Conservation (phyloP, 345 rosid genomes). For the Orychophragmus violaceus region DNA sequence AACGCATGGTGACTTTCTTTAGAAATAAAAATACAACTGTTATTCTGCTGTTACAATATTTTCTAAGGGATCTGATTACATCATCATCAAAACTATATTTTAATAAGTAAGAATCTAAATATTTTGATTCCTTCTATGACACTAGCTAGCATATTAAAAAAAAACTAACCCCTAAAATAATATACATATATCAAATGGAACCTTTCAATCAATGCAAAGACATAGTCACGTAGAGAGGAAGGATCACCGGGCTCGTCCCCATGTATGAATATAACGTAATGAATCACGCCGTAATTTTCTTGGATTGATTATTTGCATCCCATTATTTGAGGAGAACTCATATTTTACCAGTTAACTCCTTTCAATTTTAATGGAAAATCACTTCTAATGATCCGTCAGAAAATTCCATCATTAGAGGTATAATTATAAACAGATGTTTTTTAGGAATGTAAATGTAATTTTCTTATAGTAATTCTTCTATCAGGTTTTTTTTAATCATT, state of each 20-base stretch:
- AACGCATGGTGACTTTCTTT: constrained; percentile 1
- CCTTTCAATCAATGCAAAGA: constrained; percentile 24
- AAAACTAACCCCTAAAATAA: not conserved
- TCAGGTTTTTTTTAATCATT: too few relatives aligned
- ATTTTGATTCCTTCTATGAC: constrained; percentile 1
- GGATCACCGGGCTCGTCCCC: constrained; percentile 6
- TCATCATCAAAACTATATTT: constrained; percentile 8
- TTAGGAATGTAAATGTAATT: not conserved
- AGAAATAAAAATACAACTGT: constrained; percentile 10
- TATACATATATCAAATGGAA: constrained; percentile 1
- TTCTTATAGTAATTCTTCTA: too few relatives aligned
- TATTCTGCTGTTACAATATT: constrained; percentile 15
- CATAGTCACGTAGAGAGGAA: constrained; percentile 2
- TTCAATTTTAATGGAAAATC: not conserved
- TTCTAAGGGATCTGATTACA: constrained; percentile 24
- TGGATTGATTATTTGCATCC: not conserved
- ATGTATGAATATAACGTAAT: too few relatives aligned
- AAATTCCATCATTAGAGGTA: not conserved
- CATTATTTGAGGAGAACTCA: not conserved
- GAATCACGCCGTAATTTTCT: not conserved
- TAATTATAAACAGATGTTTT: not conserved
- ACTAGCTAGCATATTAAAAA: not conserved
- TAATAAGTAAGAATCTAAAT: not conserved
- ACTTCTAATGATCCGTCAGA: not conserved
- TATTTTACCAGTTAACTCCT: not conserved